Evolutionary conservation across 139 green algal species (phyloP).

Genomic region (Limnomonas spitsbergensis): DNA sequence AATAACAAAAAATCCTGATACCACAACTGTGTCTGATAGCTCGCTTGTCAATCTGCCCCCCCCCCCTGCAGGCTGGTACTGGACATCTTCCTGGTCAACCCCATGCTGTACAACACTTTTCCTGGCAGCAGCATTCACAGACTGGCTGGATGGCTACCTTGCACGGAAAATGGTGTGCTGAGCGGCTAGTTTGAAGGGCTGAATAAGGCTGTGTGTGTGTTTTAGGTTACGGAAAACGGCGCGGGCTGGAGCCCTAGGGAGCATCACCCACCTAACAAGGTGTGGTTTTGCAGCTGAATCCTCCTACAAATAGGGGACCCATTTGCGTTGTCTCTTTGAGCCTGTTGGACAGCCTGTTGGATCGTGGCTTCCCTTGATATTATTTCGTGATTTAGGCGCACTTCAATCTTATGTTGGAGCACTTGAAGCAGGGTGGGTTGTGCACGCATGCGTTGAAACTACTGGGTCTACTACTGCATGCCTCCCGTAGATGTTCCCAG

Average conservation of each 20-base stretch:
- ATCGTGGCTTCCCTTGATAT: too few species aligned
- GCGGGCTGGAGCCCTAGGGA: background rate
- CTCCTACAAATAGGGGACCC: background rate
- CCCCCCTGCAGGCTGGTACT: constrained; percentile 58
- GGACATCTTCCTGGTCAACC: constrained; percentile 32
- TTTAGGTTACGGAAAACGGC: too few species aligned
- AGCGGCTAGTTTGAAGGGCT: background rate
- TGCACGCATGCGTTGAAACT: too few species aligned
- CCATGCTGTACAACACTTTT: constrained; percentile 65
- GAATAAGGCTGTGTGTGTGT: background rate
- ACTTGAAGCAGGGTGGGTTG: too few species aligned
- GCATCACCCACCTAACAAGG: background rate
- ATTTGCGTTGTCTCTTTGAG: background rate
- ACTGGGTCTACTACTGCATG: too few species aligned
- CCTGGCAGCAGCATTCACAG: constrained; percentile 80
- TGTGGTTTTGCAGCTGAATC: background rate
- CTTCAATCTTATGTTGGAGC: too few species aligned
- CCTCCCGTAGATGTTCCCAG: too few species aligned
- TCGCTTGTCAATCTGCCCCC: too few species aligned
- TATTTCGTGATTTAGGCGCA: too few species aligned
- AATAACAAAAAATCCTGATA: too few species aligned
- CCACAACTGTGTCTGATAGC: too few species aligned
- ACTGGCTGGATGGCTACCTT: constrained; percentile 95
- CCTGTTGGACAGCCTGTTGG: too few species aligned
- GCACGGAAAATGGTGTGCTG: constrained; percentile 76